Evolutionary conservation across 768 basidiomycete genomes (phyloP).

Genomic region (Phanerodontia chrysosporium): DNA sequence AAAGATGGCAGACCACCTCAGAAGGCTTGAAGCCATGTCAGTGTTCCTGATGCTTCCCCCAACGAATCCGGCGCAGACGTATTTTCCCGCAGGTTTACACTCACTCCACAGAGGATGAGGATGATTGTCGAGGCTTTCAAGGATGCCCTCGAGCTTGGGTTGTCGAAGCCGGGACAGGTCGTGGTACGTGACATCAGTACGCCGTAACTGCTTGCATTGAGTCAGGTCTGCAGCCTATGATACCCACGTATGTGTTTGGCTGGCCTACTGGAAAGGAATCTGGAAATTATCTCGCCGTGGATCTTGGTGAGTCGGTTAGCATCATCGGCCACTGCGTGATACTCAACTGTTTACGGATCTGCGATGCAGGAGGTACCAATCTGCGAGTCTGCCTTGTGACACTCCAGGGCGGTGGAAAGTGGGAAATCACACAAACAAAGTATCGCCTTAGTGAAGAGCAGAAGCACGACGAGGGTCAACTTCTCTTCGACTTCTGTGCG

Average conservation of each 20-base stretch:
- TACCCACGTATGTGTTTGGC: constrained; percentile 94
- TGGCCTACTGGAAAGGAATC: constrained; percentile 90
- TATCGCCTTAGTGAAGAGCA: constrained; percentile 97
- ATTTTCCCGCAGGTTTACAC: constrained; percentile 56
- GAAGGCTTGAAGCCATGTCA: constrained; percentile 79
- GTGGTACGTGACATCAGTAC: constrained; percentile 60
- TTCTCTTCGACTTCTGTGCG: constrained; percentile 96
- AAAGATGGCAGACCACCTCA: constrained; percentile 91
- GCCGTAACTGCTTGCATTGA: neutral
- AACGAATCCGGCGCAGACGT: neutral
- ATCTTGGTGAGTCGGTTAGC: constrained; percentile 58
- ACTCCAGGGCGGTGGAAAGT: constrained; percentile 89
- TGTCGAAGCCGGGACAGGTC: constrained; percentile 76
- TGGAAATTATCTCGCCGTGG: constrained; percentile 87
- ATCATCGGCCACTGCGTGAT: neutral
- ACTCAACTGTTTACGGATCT: neutral
- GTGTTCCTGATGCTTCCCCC: neutral
- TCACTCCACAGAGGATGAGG: constrained; percentile 89
- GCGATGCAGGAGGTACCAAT: constrained; percentile 91
- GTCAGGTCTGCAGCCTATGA: constrained; percentile 67
- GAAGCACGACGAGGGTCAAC: constrained; percentile 95
- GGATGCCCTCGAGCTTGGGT: constrained; percentile 83
- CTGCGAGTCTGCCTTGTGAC: constrained; percentile 97
- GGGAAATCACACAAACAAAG: constrained; percentile 96
- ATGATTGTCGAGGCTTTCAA: constrained; percentile 97